A percentile compares a stretch with the other conserved stretches of the same genome.
These are phyloP conservation scores for Trichosporon faecale DNA, from an alignment of 1,284 basidiomycete species.

Conservation along the genomic window DNA sequence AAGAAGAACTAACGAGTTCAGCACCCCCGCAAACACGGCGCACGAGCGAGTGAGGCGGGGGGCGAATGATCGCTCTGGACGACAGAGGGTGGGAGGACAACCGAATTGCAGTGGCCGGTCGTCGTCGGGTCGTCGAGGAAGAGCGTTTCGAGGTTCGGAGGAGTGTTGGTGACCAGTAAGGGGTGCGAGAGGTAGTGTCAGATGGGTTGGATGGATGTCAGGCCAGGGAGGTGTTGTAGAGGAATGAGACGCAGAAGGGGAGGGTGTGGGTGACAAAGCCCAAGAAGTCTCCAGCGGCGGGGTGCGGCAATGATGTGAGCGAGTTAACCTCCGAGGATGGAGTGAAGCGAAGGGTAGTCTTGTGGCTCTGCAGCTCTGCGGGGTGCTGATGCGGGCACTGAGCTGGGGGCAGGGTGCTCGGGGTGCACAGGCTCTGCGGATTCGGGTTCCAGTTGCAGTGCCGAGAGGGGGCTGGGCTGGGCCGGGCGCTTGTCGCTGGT, in stretches of 20 bases:
- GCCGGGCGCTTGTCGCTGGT: not conserved
- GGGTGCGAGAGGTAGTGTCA: not conserved
- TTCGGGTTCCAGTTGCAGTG: not conserved
- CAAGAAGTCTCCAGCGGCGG: not conserved
- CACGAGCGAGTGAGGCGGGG: slow-evolving; percentile 9
- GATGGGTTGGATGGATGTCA: not conserved
- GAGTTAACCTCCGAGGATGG: not conserved
- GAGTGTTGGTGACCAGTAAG: not conserved
- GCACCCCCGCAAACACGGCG: slow-evolving; percentile 11
- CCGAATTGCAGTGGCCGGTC: not conserved
- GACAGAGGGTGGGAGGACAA: not conserved
- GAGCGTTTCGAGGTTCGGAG: not conserved
- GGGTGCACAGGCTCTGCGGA: not conserved
- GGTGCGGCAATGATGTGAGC: not conserved
- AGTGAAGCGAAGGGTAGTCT: not conserved
- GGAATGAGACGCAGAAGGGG: not conserved
- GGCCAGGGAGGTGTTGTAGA: not conserved
- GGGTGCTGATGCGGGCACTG: not conserved
- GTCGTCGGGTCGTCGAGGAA: not conserved
- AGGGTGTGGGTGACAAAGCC: not conserved
- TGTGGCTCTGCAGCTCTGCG: not conserved
- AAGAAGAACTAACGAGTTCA: not conserved
- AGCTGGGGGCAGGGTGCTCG: not conserved
- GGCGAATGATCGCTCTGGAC: not conserved
- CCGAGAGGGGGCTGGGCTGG: not conserved